Evolutionary conservation across 805 yeast genomes (phyloP).

Genomic region (Brettanomyces naardenensis): DNA sequence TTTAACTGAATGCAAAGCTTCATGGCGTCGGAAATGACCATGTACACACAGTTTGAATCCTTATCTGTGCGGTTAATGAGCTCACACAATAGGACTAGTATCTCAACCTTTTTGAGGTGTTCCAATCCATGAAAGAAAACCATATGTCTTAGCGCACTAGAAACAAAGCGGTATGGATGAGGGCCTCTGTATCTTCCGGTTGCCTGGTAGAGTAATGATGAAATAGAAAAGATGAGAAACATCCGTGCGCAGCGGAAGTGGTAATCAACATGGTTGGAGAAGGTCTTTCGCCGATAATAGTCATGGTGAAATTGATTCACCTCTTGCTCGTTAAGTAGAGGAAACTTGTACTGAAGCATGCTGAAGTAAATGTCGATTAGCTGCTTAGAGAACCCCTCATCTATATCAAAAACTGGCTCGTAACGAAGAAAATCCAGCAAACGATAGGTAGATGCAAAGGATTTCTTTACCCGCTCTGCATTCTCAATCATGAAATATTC

Average conservation of each 20-base stretch:
- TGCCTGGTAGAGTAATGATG: constrained; percentile 44
- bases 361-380: constrained; percentile 49
- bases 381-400: constrained; percentile 39
- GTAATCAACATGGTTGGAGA: constrained; percentile 29
- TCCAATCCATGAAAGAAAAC: constrained; percentile 36
- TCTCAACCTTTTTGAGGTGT: constrained; percentile 40
- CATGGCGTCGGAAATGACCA: constrained; percentile 47
- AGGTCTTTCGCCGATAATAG: constrained; percentile 18
- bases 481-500: constrained; percentile 15
- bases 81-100: constrained; percentile 42
- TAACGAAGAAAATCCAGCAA: constrained; percentile 35
- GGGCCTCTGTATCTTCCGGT: constrained; percentile 51
- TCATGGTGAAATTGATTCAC: constrained; percentile 42
- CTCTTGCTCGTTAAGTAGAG: constrained; percentile 44
- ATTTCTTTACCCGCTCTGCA: constrained; percentile 9
- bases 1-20: constrained; percentile 31
- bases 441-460: constrained; percentile 36
- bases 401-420: constrained; percentile 47
- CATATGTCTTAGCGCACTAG: constrained; percentile 52
- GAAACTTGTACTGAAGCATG: constrained; percentile 48
- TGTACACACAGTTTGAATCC: constrained; percentile 47
- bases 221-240: constrained; percentile 47
- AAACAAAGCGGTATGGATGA: constrained; percentile 46
- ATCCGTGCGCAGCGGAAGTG: constrained; percentile 48
- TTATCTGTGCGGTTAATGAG: constrained; percentile 54